Base-by-base conservation (phyloP, 192 early-diverging fungal genomes). In the Gorgonomyces haynaldii region DNA sequence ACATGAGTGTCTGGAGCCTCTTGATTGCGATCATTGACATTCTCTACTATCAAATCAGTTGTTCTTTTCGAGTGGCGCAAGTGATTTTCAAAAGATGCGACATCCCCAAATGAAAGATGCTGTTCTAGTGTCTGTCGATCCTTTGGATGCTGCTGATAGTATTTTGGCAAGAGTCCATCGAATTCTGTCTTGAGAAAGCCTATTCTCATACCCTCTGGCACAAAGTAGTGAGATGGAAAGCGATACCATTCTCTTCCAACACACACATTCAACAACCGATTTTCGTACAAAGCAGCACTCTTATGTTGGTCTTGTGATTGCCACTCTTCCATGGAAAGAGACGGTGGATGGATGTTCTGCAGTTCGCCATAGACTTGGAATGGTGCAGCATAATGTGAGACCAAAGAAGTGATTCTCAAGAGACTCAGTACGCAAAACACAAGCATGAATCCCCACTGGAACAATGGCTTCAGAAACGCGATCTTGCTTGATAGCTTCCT, bases 171-270 rank as follows among this genome's bases (percentile, higher is more conserved):
- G 25, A 85, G 72, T 16, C 91, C 92, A 6, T 62, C 56, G 57
- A 90, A 94, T 8, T 68, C 60, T 43, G 72, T 71, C 54, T 69
- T 50, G 26, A 93, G 50, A 52, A 91, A 85, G 40, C 74, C 62
- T 20, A 98, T 47, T 2, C 78, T 64, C 37, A 82, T 64, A 23
- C 67, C 72, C 19, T 67, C 61, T 4, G 92, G 95, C 6, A 96
- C 54, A 58, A 89, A 89, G 66, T 85, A 98, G 48, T 91, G 87
- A 8, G 79, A 81, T 3, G 91, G 91, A 58, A 91, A 98, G 23
- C 89, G 54, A 58, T 98, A 82, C 95, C 95, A 98, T 48, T 91
- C 95, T 47, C 81, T 86, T 27, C 86, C 92, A 44, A 96, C 69
- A 60, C 95, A 98, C 19, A 96, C 43, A 19, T 46, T 48, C 38